Evolutionary conservation across 2,329 filamentous ascomycete genomes (phyloP), one percentile per base, ranked within the genome.

Genomic region (Fonsecaea pedrosoi): DNA sequence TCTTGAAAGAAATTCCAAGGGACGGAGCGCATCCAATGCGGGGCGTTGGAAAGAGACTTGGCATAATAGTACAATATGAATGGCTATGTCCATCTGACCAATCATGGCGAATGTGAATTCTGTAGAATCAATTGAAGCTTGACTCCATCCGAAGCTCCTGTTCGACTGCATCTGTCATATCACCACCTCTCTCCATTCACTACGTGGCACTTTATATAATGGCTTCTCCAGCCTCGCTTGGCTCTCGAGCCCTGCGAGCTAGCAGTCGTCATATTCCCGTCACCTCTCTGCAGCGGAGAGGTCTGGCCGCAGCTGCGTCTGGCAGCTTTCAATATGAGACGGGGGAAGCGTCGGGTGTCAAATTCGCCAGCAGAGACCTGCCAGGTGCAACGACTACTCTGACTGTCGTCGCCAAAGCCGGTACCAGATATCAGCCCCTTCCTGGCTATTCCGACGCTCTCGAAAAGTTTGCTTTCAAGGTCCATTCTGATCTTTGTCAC

Each of bases 381-480:
- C 87, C 91, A 71, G 92, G 92, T 71, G 92, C 93, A 73, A 96
- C 94, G 69, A 93, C 94, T 69, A 96, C 92, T 77, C 86, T 99
- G 73, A 93, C 94, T 64, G 82, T 99, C 72, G 92, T 99, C 78
- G 89, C 94, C 74, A 97, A 96, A 86, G 95, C 93, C 71, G 95
- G 95, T 77, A 96, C 94, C 71, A 87, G 95, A 81, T 98, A 94
- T 82, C 90, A 99, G 85, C 87, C 92, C 71, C 86, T 91, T 73
- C 95, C 95, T 70, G 95, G 95, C 72, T 86, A 97, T 80, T 90
- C 94, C 71, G 90, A 94, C 77, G 94, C 91, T 66, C 87, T 99
- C 73, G 91, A 95, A 84, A 91, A 92, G 80, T 99, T 96, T 84
- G 94, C 96, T 72, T 99, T 97, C 89, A 96, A 96, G 92, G 95